phyloP scores from a whole-genome alignment of 2,329 filamentous ascomycete species.

The Clarireedia sp. region DNA sequence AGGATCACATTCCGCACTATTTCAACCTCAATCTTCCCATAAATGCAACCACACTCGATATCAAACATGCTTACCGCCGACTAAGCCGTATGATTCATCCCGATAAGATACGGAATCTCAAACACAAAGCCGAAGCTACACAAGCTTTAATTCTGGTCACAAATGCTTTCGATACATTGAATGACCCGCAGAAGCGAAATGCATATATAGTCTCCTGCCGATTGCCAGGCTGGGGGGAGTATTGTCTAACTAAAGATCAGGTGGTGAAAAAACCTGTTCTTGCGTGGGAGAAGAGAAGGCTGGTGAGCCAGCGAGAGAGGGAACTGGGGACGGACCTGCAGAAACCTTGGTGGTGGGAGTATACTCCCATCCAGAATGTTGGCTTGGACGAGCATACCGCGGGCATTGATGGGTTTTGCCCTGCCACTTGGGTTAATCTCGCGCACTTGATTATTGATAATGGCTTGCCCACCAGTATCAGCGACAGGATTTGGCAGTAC shows the following conservation, averaged over 20 bases:
- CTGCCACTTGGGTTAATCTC: conserved; percentile 5
- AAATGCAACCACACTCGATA: background rate
- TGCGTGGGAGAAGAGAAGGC: too few species aligned
- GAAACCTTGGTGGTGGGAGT: background rate
- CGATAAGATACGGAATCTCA: background rate
- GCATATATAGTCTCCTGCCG: background rate
- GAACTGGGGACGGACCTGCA: background rate
- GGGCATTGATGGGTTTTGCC: background rate
- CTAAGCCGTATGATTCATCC: background rate
- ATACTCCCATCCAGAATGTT: background rate
- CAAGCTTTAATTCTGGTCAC: background rate
- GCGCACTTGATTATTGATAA: conserved; percentile 3
- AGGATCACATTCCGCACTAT: background rate
- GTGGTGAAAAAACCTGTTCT: too few species aligned
- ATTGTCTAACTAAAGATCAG: too few species aligned
- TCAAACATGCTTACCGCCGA: background rate
- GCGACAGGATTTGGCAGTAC: conserved; percentile 1
- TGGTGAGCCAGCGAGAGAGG: background rate
- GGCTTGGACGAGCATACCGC: background rate
- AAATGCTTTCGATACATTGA: background rate
- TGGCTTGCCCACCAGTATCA: background rate
- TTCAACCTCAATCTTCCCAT: conserved; percentile 3
- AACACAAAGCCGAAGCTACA: background rate
- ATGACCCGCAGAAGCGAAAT: background rate
- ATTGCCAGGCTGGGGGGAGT: too few species aligned